phyloP scores from a whole-genome alignment of 768 basidiomycete species.

The Myochromella boudieri region DNA sequence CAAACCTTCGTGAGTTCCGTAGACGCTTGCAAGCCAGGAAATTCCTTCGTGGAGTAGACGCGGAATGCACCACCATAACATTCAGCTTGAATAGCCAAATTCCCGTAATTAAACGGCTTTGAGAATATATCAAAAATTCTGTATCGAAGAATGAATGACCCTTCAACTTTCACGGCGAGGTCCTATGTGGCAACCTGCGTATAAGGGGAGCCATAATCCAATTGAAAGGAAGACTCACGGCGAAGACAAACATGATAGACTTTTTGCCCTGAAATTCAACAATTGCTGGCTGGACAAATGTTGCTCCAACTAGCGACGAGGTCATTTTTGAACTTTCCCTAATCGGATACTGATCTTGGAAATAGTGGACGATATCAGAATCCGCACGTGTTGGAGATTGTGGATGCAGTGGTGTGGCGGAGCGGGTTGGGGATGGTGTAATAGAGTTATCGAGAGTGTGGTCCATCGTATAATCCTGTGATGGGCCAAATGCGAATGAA shows the following conservation, averaged over 20 bases:
- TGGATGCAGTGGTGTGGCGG: slow-evolving; percentile 1
- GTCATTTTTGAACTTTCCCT: slow-evolving; percentile 54
- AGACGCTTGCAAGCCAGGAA: slow-evolving; percentile 65
- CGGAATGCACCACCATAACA: slow-evolving; percentile 63
- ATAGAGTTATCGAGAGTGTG: slow-evolving; percentile 2
- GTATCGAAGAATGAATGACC: slow-evolving; percentile 65
- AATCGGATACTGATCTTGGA: slow-evolving; percentile 39
- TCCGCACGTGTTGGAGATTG: slow-evolving; percentile 10
- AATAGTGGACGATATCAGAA: slow-evolving; percentile 42
- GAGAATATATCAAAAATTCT: slow-evolving; percentile 64
- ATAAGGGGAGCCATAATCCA: neutral
- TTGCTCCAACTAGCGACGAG: slow-evolving; percentile 54
- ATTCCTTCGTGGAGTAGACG: slow-evolving; percentile 71
- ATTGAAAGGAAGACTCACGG: slow-evolving; percentile 37
- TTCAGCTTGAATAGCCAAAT: slow-evolving; percentile 57
- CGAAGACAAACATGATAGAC: slow-evolving; percentile 61
- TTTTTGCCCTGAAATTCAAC: slow-evolving; percentile 60
- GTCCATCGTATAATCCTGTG: slow-evolving; percentile 3
- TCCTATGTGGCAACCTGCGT: slow-evolving; percentile 46
- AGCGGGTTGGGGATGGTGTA: slow-evolving; percentile 9
- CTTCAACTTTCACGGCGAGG: slow-evolving; percentile 69
- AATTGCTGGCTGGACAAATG: slow-evolving; percentile 55
- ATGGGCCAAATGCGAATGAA: slow-evolving; percentile 10
- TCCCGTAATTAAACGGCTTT: slow-evolving; percentile 25
- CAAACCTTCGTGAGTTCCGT: slow-evolving; percentile 67